Base-by-base conservation (phyloP, 163 green algal species). In the Scenedesmus sp. region DNA sequence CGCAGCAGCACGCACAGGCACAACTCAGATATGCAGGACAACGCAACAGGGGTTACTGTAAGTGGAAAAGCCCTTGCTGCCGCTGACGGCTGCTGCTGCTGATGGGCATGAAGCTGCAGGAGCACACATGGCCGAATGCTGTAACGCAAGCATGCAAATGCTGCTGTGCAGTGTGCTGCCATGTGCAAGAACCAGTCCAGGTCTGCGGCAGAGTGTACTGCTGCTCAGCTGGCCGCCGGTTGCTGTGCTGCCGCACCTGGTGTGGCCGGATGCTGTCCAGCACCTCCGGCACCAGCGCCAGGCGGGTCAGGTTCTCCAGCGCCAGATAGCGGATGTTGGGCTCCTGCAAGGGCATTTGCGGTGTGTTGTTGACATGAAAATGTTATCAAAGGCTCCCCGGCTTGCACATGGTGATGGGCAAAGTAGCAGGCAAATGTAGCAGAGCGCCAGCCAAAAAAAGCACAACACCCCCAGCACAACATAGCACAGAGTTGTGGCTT, bases 311-410 rank as follows among this genome's bases (percentile, higher is more conserved):
- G 93, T 96, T 97, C 92, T 99, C 97, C 84, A 99, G 95, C 20
- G 97, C 97, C 84, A 99, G 96, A 96, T 99, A 99, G 86, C 79
- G 60, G 84, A 99, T 96, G 95, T 99, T 99, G 88, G 98, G 95
- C 93, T 98, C 96, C 77, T 95, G 91, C 12, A 93, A 87, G 26
- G 20, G 88, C 62, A 2, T 5, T 15, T 4, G 26, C 16, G 26
- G 34, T 46, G 34, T 46, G 34, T 46, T 46, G 34, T 46, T 46
- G 34, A 46, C 34, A 46, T 46, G 16, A 76, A 16, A 76, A 6
- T 34, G 66, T 34, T 76, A 2, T 73, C 3, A 20, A 23, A 73
- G 64, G 3, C 3, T 26, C 26, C 4, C 66, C n/a, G 62, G 2
- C 2, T 70, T 15, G 16, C 62, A 70, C 12, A 70, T 18, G 18